Evolutionary conservation across 345 rosid genomes (phyloP).

Genomic region (Heritiera littoralis): DNA sequence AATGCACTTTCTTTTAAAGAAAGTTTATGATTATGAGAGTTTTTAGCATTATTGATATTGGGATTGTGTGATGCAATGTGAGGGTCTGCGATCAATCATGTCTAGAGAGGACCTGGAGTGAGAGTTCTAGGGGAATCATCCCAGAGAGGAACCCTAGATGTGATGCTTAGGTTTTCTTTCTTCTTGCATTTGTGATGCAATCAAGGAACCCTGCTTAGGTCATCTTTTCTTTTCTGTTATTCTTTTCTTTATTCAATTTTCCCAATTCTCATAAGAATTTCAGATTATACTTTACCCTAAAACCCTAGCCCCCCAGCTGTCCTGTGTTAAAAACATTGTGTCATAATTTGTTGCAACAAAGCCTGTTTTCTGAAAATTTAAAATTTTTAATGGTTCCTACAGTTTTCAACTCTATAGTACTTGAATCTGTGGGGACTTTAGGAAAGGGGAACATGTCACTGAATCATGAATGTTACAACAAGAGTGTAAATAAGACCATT

Average conservation of each 20-base stretch:
- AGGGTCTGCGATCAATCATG: no score
- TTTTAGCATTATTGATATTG: background rate
- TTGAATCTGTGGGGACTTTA: background rate
- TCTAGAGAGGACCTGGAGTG: no score
- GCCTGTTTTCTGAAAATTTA: background rate
- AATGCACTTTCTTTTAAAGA: background rate
- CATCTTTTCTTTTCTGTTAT: no score
- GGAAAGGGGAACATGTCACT: background rate
- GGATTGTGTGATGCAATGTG: no score
- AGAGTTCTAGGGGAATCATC: no score
- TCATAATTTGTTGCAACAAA: conserved; percentile 6
- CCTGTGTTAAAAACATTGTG: background rate
- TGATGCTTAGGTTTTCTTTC: no score
- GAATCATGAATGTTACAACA: background rate
- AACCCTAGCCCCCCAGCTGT: background rate
- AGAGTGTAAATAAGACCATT: background rate
- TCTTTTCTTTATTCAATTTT: background rate
- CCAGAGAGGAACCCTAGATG: no score
- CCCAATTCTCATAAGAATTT: background rate
- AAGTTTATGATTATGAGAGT: background rate
- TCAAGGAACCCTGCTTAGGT: no score
- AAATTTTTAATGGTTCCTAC: background rate
- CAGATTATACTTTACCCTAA: background rate
- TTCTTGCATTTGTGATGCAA: no score
- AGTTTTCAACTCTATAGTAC: background rate